Evolutionary conservation across 306 rosid genomes (phyloP).

Genomic region (Pyrus pyrifolia): DNA sequence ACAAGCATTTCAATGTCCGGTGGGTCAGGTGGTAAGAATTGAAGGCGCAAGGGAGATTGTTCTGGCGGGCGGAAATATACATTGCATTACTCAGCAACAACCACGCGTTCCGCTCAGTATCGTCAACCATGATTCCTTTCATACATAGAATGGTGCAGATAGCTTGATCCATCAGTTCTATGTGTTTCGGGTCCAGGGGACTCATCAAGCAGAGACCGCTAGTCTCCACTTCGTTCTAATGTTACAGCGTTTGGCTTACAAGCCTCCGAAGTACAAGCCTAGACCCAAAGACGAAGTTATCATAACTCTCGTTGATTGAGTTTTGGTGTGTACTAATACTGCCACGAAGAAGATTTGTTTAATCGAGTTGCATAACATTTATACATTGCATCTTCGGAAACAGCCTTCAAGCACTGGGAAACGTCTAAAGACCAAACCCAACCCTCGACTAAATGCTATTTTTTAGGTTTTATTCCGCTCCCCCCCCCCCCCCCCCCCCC

Average conservation of each 20-base stretch:
- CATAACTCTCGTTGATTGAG: not conserved
- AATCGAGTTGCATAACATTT: not conserved
- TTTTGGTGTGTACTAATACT: not conserved
- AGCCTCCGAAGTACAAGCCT: not conserved
- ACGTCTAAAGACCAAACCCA: not conserved
- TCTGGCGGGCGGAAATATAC: constrained; percentile 86
- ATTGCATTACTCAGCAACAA: constrained; percentile 93
- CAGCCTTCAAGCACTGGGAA: not conserved
- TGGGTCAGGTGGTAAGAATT: constrained; percentile 59
- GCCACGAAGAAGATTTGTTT: not conserved
- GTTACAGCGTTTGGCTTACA: not conserved
- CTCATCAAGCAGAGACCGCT: not conserved
- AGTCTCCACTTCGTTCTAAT: not conserved
- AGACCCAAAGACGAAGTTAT: not conserved
- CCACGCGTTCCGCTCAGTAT: constrained; percentile 31
- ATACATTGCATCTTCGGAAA: not conserved
- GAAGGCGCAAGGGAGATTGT: constrained; percentile 94
- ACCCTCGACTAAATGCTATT: too few relatives aligned
- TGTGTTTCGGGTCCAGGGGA: not conserved
- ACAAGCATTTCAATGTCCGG: constrained; percentile 13
- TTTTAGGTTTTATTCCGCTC: too few relatives aligned
- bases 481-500: too few relatives aligned
- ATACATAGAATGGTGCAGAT: not conserved
- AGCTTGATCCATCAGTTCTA: not conserved
- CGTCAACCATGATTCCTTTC: not conserved